phyloP scores from a whole-genome alignment of 805 yeast genomes.

The Ascoidea asiatica region DNA sequence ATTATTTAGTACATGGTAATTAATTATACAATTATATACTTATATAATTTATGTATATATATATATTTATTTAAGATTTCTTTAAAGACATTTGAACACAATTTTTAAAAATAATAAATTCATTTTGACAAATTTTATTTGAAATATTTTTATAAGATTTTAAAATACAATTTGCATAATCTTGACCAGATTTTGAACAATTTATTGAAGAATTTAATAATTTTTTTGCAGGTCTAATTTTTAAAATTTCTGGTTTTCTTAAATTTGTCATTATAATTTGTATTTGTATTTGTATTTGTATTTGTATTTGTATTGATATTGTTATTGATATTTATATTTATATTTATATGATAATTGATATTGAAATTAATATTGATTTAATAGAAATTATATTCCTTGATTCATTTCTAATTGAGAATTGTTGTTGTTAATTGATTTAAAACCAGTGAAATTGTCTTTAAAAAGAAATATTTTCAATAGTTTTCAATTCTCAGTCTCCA shows the following conservation, averaged over 20 bases:
- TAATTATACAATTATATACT: no score
- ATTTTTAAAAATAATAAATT: conserved; percentile 14
- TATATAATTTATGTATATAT: no score
- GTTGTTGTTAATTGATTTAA: neutral
- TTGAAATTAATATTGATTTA: no score
- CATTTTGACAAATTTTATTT: conserved; percentile 14
- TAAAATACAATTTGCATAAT: conserved; percentile 7
- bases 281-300: no score
- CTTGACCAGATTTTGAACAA: neutral
- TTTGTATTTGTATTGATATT: no score
- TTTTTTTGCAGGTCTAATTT: neutral
- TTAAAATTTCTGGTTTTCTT: neutral
- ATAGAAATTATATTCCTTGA: neutral
- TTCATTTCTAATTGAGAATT: neutral
- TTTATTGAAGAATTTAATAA: neutral
- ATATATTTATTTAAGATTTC: neutral
- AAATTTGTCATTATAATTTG: neutral
- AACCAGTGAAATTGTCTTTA: no score
- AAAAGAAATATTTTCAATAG: no score
- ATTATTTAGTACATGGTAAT: no score
- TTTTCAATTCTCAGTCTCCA: no score
- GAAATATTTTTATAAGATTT: conserved; percentile 13
- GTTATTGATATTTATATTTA: no score
- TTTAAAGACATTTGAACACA: neutral
- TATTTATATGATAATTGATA: no score